These are phyloP conservation scores for Blastocystis sp. DNA, from an alignment of 352 stramenopile genomes.

Conservation along the genomic window DNA sequence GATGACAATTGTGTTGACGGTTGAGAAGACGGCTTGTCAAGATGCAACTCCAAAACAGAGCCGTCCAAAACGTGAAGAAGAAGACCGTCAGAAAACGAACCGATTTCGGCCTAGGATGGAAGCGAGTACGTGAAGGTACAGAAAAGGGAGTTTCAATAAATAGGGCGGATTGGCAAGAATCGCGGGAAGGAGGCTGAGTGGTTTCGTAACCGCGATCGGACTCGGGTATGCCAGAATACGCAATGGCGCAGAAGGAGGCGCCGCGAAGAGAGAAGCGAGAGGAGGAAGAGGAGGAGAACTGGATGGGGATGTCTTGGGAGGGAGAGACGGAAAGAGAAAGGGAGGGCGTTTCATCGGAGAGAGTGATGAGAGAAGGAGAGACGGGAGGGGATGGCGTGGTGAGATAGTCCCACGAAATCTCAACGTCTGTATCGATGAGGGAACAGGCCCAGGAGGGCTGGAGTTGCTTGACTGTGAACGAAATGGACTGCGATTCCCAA, in stretches of 20 bases:
- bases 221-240: not conserved
- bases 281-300: not conserved
- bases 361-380: not conserved
- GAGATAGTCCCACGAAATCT: not conserved
- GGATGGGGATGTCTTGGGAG: not conserved
- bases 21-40: not conserved
- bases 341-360: not conserved
- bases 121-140: not conserved
- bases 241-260: not conserved
- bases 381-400: not conserved
- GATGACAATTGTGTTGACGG: not conserved
- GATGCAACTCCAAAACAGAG: not conserved
- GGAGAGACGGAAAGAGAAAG: not conserved
- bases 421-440: slow-evolving; percentile 6
- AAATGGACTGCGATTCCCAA: not conserved
- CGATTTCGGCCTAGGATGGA: not conserved
- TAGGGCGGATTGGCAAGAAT: not conserved
- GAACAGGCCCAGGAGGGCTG: slow-evolving; percentile 4
- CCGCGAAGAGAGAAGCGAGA: not conserved
- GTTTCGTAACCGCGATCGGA: not conserved
- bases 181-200: not conserved
- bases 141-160: not conserved
- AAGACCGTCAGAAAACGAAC: not conserved
- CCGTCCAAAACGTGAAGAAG: not conserved
- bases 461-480: not conserved